Conservation (phyloP, 2,329 filamentous ascomycete genomes). For the Talaromyces sp. region DNA sequence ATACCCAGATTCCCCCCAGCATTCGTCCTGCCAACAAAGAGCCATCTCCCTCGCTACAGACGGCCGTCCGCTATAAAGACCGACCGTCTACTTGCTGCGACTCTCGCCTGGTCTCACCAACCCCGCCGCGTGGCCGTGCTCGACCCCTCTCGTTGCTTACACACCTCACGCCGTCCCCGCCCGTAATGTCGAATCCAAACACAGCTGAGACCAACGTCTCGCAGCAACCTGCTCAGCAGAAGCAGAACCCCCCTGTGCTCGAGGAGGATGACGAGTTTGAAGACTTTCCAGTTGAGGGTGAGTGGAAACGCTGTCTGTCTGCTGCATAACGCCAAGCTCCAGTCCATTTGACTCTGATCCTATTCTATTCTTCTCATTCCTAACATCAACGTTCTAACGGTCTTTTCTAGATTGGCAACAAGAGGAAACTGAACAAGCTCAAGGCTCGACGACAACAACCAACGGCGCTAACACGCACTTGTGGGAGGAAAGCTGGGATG, state of each 20-base stretch:
- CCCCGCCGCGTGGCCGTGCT: neutral
- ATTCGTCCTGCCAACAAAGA: neutral
- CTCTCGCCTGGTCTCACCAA: neutral
- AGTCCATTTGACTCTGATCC: neutral
- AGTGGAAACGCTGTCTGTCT: conserved; percentile 6
- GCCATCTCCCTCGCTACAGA: neutral
- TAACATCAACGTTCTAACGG: conserved; percentile 69
- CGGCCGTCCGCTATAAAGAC: neutral
- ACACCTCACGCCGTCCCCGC: conserved; percentile 1
- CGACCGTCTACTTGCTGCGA: neutral
- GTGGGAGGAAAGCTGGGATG: conserved; percentile 99
- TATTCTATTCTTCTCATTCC: neutral
- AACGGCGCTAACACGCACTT: conserved; percentile 69
- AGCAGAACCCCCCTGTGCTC: conserved; percentile 65
- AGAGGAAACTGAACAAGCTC: conserved; percentile 74
- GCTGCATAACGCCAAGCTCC: neutral
- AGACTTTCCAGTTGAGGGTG: conserved; percentile 96
- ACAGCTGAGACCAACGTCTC: conserved; percentile 34
- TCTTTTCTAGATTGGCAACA: conserved; percentile 79
- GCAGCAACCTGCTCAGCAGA: conserved; percentile 46
- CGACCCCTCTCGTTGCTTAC: neutral
- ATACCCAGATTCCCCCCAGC: neutral
- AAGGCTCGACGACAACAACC: conserved; percentile 31
- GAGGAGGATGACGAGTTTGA: conserved; percentile 99
- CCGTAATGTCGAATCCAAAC: conserved; percentile 44